Evolutionary conservation across 768 basidiomycete species (phyloP), one percentile per base, ranked within the genome.

Genomic region (Tylopilus felleus): DNA sequence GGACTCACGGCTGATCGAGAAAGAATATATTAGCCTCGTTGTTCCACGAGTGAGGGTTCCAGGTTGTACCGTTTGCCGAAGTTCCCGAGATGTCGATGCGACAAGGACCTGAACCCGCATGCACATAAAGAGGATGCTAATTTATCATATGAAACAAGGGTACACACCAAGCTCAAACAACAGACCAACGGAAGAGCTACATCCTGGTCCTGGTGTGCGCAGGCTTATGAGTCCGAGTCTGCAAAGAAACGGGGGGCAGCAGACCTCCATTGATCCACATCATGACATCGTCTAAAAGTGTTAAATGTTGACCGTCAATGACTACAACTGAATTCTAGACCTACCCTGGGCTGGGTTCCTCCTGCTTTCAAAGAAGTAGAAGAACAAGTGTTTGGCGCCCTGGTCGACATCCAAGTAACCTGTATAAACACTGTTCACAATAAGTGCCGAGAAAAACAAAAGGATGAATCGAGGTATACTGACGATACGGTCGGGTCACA

Each of bases 221-320:
- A 25, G 12, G 33, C 1, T 9, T 12, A 14, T 50, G 22, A 53
- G 48, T 40, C 46, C 48, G 22, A 53, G 48, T 40, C 46, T 43
- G 17, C 43, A 53, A 29, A 51, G 47, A 46, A 23, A 19, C 17
- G 40, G 12, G n/a, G 6, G 27, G 23, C n/a, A 73, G 70, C 33
- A 14, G 14, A 71, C 69, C 84, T 69, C 83, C 84, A 47, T 85
- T 85, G 40, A 84, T 84, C 83, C 84, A 85, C 80, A 86, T 82
- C 71, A 85, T 75, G 25, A 84, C 78, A 67, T 85, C 83, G 61
- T 85, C 85, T 75, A 42, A 8, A 43, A 41, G 12, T 1, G 4
- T 16, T 41, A 23, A 31, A 17, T 14, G 28, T 55, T 13, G 17
- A 33, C 14, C 3, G 12, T 35, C 23, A 27, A 8, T 29, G 29